A percentile compares a stretch with the other conserved stretches of the same genome.
phyloP scores from a whole-genome alignment of 2,329 filamentous ascomycete genomes.

The Tolypocladium endophyticum region DNA sequence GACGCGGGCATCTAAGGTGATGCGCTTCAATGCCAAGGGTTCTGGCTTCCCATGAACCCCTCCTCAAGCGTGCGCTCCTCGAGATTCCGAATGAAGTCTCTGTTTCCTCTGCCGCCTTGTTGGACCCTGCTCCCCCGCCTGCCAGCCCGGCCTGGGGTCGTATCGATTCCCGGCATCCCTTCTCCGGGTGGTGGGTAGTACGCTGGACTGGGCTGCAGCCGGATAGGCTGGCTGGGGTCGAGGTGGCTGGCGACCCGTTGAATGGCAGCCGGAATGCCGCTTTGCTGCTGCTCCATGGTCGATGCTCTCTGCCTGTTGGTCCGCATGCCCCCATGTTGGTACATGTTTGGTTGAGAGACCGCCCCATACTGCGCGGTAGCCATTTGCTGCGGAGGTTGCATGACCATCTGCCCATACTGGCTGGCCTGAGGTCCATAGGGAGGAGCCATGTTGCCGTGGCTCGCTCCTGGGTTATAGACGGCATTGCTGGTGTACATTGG shows the following conservation, averaged over 20 bases:
- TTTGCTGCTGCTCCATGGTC: constrained; percentile 92
- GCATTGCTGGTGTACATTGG: constrained; percentile 75
- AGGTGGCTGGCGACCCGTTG: constrained; percentile 93
- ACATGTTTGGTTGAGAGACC: constrained; percentile 42
- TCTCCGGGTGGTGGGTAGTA: constrained; percentile 94
- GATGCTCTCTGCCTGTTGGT: constrained; percentile 80
- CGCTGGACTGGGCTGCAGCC: constrained; percentile 87
- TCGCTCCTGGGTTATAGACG: constrained; percentile 58
- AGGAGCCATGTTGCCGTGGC: constrained; percentile 44
- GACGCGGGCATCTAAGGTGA: neutral
- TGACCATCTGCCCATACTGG: constrained; percentile 63
- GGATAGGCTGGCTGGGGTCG: constrained; percentile 87
- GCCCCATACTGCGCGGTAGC: constrained; percentile 52
- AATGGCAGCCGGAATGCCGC: constrained; percentile 83
- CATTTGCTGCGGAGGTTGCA: constrained; percentile 59
- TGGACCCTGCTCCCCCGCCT: constrained; percentile 67
- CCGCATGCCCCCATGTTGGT: constrained; percentile 55
- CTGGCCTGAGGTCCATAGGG: constrained; percentile 66
- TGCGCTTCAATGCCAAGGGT: constrained; percentile 52
- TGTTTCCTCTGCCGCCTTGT: constrained; percentile 49
- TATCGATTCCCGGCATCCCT: constrained; percentile 57
- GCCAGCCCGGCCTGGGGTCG: constrained; percentile 45
- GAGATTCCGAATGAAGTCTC: constrained; percentile 89
- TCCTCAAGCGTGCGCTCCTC: constrained; percentile 93
- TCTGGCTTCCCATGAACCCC: constrained; percentile 65